phyloP scores from a whole-genome alignment of 2,329 filamentous ascomycete genomes.

The Aureobasidium pullulans region DNA sequence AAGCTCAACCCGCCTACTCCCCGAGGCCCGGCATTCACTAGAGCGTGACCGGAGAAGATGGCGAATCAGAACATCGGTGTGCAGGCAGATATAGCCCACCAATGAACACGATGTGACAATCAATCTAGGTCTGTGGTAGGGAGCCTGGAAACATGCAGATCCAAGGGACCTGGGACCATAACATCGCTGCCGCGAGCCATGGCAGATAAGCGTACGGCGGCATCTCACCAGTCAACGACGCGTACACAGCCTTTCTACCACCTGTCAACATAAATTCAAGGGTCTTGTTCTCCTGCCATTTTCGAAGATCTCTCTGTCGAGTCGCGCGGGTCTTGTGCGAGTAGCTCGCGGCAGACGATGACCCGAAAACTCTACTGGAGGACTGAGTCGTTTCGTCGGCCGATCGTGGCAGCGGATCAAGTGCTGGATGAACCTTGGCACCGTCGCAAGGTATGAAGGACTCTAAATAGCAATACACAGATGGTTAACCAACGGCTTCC shows the following conservation, averaged over 20 bases:
- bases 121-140: not conserved
- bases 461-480: too few relatives aligned
- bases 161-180: not conserved
- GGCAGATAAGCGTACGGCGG: not conserved
- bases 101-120: not conserved
- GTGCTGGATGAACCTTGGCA: too few relatives aligned
- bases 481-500: too few relatives aligned
- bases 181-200: too few relatives aligned
- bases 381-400: not conserved
- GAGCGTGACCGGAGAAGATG: not conserved
- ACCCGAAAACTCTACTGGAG: not conserved
- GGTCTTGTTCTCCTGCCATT: not conserved
- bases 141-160: conserved; percentile 7
- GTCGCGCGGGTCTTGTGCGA: not conserved
- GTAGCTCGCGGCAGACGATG: not conserved
- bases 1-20: not conserved
- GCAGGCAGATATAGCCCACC: not conserved
- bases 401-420: too few relatives aligned
- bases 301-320: not conserved
- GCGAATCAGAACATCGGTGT: not conserved
- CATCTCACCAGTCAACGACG: not conserved
- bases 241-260: not conserved
- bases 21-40: not conserved
- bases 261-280: not conserved
- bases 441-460: too few relatives aligned